Percentiles rank a stretch among this genome's conserved stretches.
Conservation (phyloP, 2,329 filamentous ascomycete genomes). For the Amphichorda felina region DNA sequence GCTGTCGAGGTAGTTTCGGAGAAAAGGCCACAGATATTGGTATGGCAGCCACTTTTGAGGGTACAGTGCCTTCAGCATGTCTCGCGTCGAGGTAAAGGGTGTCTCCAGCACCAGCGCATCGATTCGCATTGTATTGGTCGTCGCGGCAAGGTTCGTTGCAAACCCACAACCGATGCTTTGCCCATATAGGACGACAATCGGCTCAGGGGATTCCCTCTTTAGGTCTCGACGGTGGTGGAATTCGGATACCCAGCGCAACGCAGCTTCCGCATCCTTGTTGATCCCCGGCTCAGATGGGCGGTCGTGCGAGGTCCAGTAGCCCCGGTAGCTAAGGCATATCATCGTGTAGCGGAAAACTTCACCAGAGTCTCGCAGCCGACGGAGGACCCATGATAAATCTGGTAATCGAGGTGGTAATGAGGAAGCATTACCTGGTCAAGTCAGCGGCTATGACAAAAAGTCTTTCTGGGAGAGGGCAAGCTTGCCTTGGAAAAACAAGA, state of each 20-base stretch:
- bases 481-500: constrained; percentile 45
- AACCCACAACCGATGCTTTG: constrained; percentile 68
- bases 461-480: background rate
- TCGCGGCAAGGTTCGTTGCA: constrained; percentile 46
- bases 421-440: constrained; percentile 42
- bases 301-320: constrained; percentile 69
- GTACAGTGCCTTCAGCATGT: constrained; percentile 62
- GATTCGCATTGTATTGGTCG: constrained; percentile 20
- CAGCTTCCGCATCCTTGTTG: constrained; percentile 53
- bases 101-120: constrained; percentile 58
- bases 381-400: constrained; percentile 40
- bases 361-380: constrained; percentile 26
- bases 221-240: constrained; percentile 17
- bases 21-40: constrained; percentile 60
- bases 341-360: constrained; percentile 29
- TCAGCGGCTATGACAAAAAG: constrained; percentile 4
- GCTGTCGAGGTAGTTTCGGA: constrained; percentile 51
- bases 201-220: constrained; percentile 9
- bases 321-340: constrained; percentile 51
- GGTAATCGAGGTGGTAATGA: constrained; percentile 45
- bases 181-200: constrained; percentile 55
- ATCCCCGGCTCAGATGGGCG: constrained; percentile 60
- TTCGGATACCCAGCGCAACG: constrained; percentile 47
- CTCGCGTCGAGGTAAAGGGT: constrained; percentile 58
- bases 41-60: constrained; percentile 75